Evolutionary conservation across 2,329 filamentous ascomycete genomes (phyloP), one percentile per base, ranked within the genome.

Genomic region (Nemania diffusa): DNA sequence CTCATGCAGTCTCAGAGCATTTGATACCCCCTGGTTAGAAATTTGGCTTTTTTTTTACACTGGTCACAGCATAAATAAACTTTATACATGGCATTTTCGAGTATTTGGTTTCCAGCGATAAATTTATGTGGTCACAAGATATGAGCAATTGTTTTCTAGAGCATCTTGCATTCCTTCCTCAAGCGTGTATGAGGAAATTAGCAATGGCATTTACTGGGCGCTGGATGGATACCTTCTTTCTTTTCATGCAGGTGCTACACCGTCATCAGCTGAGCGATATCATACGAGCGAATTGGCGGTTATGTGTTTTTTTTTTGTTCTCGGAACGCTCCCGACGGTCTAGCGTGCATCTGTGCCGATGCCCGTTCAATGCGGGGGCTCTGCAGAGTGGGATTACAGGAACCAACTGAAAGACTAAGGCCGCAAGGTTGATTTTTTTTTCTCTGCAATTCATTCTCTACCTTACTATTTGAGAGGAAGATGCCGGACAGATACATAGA

Each of bases 1-100:
- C 9, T 51, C 17, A 32, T 52, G 11, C 53, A 62, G 32, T 64
- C 60, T 51, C 55, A 62, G 60, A 57, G 55, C 62, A 42, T 60
- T 69, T 56, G 65, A 69, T 69, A 69, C 68, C 68, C 68, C 26
- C 67, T n/a, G 40, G 32, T 63, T 63, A 20, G 24, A 56, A 22
- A 26, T 42, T 65, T 34, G 15, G 32, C 26, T 60, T 37, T 3
- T 51, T 48, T 48, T 32, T 29, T 15, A 40, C 24, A 6, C n/a
- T 34, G n/a, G n/a, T 55, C 27, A 40, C 34, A 24, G 27, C 15
- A 57, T 58, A 61, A n/a, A 68, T 20, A 61, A 24, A 50, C 24
- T 48, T 40, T 50, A 48, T 22, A 57, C 15, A 50, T 57, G 44
- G 20, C 62, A 57, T 57, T 3, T 48, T 37, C 13, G 2, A 26